Base-by-base conservation (phyloP, 2,329 filamentous ascomycete genomes). In the Ophiostoma piceae region DNA sequence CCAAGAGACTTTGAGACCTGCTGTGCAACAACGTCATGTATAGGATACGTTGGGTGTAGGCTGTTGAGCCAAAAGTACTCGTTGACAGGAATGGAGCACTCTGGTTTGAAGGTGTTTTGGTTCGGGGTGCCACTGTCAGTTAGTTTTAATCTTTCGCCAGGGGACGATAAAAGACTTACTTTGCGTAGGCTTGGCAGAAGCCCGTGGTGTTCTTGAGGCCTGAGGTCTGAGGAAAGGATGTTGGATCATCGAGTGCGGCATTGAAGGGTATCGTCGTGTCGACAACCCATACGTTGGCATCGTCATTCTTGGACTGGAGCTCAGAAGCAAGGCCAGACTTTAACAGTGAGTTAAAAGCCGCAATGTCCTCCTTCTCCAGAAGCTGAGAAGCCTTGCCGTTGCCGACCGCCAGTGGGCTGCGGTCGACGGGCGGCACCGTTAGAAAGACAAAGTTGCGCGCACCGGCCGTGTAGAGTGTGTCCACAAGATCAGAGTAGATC, bases 31-130 rank as follows among this genome's bases (percentile, higher is more conserved):
- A 84, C 84, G 68, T 88, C 84, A 73, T 89, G 87, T 68, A 89
- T 82, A 0, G 85, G 82, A 75, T 84, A 87, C 0, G 87, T 89
- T n/a, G 88, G 87, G 75, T 90, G 88, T 73, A 90, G 76, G 54
- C 77, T 80, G 74, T 90, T 89, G 39, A 89, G 78, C 87, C 87
- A 90, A 74, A 89, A 84, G 75, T 89, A 89, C 77, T 89, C 78
- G 74, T 89, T 84, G 2, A 88, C 85, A 0, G 84, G 79, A 64
- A 85, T 76, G 1, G 80, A 79, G 75, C 87, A 89, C 66, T 79
- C 80, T 5, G 79, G 74, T 66, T 77, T 77, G 43, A 81, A 76
- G 3, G 79, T 82, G 68, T 83, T 77, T 51, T 22, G 19, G 3
- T n/a, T 16, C 2, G 62, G 62, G 22, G 62, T 65, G n/a, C 62